A percentile compares a stretch with the other conserved stretches of the same genome.
phyloP scores from a whole-genome alignment of 805 yeast species.

The Wickerhamomyces xylosicus region DNA sequence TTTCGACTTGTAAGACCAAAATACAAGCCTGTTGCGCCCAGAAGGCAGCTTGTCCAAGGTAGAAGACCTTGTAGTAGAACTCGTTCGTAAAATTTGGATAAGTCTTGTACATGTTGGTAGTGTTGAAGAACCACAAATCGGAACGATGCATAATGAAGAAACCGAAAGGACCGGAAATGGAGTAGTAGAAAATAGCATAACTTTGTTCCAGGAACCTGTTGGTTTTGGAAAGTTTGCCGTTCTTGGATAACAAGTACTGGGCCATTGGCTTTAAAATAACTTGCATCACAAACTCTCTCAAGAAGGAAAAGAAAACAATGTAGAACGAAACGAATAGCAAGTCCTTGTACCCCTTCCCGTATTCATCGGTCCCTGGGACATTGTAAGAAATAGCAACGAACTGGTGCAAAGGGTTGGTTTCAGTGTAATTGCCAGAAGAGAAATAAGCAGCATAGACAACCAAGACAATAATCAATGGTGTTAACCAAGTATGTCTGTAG shows the following conservation, averaged over 20 bases:
- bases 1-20: conserved; percentile 74
- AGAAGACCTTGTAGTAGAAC: conserved; percentile 64
- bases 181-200: conserved; percentile 74
- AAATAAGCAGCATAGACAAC: conserved; percentile 34
- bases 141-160: conserved; percentile 75
- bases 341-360: conserved; percentile 85
- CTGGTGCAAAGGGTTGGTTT: conserved; percentile 49
- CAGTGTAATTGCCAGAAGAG: conserved; percentile 46
- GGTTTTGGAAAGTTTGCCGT: conserved; percentile 33
- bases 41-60: conserved; percentile 88
- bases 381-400: conserved; percentile 59
- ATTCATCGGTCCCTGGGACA: conserved; percentile 51
- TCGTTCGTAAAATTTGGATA: conserved; percentile 81
- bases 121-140: conserved; percentile 86
- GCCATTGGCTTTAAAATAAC: conserved; percentile 69
- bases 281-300: conserved; percentile 88
- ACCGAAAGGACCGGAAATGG: conserved; percentile 77
- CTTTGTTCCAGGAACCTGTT: conserved; percentile 90
- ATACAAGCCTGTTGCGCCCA: conserved; percentile 96
- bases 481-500: conserved; percentile 58
- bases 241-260: conserved; percentile 32
- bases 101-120: conserved; percentile 64
- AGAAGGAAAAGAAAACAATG: conserved; percentile 81
- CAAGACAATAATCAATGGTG: conserved; percentile 43
- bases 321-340: conserved; percentile 68